Base-by-base conservation (phyloP, 306 rosid species). In the Prosopis cineraria region DNA sequence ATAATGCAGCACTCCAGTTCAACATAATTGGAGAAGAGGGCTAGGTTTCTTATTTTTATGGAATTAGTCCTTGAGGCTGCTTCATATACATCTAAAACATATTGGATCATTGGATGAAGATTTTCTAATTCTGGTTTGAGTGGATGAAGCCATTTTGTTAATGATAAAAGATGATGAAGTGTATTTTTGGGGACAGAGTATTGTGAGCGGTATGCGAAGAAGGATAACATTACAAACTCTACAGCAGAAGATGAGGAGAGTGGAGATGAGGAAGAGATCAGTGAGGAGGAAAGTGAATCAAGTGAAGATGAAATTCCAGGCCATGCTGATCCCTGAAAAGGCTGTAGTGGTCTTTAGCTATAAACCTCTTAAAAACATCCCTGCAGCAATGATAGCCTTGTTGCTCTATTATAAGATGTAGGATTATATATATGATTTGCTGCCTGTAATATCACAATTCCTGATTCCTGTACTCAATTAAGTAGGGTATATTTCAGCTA, bases 291-390 rank as follows among this genome's bases (percentile, higher is more conserved):
- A 76, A 84, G 93, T 17, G 90, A 68, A 80, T 91, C 89, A 22
- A 91, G 97, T 68, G 99, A 93, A 40, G 97, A 91, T 62, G 98
- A 96, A 6, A 88, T 96, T 83, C 93, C 97, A 3, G 93, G 96
- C 60, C 97, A 89, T 47, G 96, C 93, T 11, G 99, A 96, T 81
- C 97, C 95, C 0, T 88, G 71, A 77, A 75, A 64, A 20, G 72
- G 68, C 41, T 75, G 30, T 68, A 58, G 73, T 86, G 75, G 27
- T 72, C 68, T 27, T 27, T 44, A 68, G 64, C 50, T 52, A 68
- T 64, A 58, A 77, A 75, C 82, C 66, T 40, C 44, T 27, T 25
- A 34, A 75, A 75, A 70, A 36, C 82, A 63, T 81, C 56, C 78
- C 68, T 81, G 88, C 80, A 88, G 84, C 80, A 81, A 29, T 45